Evolutionary conservation across 1,284 basidiomycete genomes (phyloP).

Genomic region (Xerocomus minutiporus): DNA sequence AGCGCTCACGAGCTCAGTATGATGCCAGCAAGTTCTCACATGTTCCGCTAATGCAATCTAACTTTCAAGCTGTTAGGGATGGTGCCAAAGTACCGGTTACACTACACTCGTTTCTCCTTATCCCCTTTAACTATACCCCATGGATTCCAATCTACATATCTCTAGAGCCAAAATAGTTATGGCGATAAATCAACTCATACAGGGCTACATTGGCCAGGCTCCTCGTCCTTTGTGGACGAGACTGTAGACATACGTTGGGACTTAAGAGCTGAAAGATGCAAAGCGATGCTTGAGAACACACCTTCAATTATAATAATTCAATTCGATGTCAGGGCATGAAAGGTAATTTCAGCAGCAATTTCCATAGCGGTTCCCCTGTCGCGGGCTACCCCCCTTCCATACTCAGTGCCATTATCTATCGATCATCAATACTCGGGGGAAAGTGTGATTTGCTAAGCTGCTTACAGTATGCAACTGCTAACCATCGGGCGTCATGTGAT

Average conservation of each 20-base stretch:
- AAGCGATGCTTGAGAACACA: background rate
- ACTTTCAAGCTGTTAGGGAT: background rate
- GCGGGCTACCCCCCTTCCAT: constrained; percentile 27
- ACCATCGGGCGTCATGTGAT: constrained; percentile 25
- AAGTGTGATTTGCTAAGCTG: background rate
- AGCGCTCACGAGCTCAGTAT: no score
- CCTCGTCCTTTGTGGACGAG: background rate
- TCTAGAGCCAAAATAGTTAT: background rate
- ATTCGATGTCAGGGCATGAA: constrained; percentile 19
- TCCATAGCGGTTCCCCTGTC: constrained; percentile 34
- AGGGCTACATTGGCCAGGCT: background rate
- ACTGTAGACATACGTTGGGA: background rate
- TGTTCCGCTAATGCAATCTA: background rate
- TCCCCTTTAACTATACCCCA: background rate
- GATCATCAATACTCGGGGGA: constrained; percentile 4
- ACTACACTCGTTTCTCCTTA: background rate
- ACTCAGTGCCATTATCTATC: constrained; percentile 29
- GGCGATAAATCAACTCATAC: constrained; percentile 6
- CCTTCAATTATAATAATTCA: constrained; percentile 12
- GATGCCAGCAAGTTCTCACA: no score
- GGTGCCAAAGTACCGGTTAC: background rate
- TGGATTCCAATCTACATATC: constrained; percentile 9
- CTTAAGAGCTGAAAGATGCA: background rate
- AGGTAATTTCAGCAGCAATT: constrained; percentile 26
- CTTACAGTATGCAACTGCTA: constrained; percentile 29